phyloP scores from a whole-genome alignment of 2,329 filamentous ascomycete genomes.

The Incumbomyces delicatus region DNA sequence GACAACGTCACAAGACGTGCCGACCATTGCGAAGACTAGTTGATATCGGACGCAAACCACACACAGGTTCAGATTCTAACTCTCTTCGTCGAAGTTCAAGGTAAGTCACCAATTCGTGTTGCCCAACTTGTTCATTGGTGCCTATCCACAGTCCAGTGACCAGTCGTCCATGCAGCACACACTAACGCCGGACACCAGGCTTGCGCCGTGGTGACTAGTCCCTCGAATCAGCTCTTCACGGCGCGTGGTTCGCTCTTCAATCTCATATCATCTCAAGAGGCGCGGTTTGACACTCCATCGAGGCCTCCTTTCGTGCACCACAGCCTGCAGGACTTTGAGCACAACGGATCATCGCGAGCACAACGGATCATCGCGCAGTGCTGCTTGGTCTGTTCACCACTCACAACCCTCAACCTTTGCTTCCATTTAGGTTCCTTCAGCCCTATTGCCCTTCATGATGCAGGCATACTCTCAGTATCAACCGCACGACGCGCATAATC shows the following conservation, averaged over 20 bases:
- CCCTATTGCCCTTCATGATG: slow-evolving; percentile 44
- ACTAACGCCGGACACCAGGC: slow-evolving; percentile 32
- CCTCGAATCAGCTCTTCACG: slow-evolving; percentile 32
- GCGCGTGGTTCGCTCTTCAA: slow-evolving; percentile 9
- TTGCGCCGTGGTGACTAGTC: slow-evolving; percentile 28
- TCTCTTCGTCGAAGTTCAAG: slow-evolving; percentile 1
- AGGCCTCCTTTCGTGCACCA: slow-evolving; percentile 2
- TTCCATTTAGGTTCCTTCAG: slow-evolving; percentile 11
- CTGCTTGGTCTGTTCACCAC: neutral
- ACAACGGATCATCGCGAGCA: too few species aligned
- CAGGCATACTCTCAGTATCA: slow-evolving; percentile 67
- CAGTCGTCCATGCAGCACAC: slow-evolving; percentile 31
- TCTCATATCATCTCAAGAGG: slow-evolving; percentile 13
- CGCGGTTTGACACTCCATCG: slow-evolving; percentile 9
- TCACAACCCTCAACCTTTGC: slow-evolving; percentile 9
- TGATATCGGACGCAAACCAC: slow-evolving; percentile 4
- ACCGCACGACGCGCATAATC: slow-evolving; percentile 53
- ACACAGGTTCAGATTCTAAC: neutral
- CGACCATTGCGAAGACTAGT: neutral
- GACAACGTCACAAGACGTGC: slow-evolving; percentile 7
- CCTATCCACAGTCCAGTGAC: slow-evolving; percentile 31
- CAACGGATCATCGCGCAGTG: neutral
- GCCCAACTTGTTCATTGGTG: slow-evolving; percentile 15
- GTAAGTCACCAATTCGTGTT: slow-evolving; percentile 16
- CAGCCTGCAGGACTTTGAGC: too few species aligned